A percentile compares a stretch with the other conserved stretches of the same genome.
These are phyloP conservation scores for Phytophthora colocasiae DNA, from an alignment of 352 stramenopile species.

Conservation along the genomic window DNA sequence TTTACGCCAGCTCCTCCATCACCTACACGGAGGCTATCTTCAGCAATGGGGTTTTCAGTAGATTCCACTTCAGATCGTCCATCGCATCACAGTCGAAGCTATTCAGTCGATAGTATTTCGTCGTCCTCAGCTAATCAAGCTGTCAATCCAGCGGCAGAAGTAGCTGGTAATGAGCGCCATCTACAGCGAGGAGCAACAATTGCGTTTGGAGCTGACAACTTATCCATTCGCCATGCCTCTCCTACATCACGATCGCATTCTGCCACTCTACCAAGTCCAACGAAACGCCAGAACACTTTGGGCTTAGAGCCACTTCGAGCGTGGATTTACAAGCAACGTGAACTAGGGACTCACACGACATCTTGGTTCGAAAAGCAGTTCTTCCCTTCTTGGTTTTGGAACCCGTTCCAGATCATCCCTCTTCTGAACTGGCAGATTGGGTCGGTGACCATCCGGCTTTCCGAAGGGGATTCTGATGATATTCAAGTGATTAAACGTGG, in stretches of 20 bases:
- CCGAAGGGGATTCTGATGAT: constrained; percentile 32
- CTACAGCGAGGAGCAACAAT: constrained; percentile 44
- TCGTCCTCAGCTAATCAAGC: constrained; percentile 4
- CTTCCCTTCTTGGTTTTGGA: constrained; percentile 29
- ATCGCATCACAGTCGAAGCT: constrained; percentile 28
- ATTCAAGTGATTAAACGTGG: constrained; percentile 19
- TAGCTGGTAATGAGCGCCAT: constrained; percentile 41
- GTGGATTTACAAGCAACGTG: constrained; percentile 34
- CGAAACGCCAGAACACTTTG: constrained; percentile 19
- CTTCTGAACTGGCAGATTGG: constrained; percentile 71
- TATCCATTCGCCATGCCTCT: constrained; percentile 24
- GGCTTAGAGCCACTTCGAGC: constrained; percentile 29
- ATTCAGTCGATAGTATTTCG: constrained; percentile 29
- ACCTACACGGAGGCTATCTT: constrained; percentile 34
- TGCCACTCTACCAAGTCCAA: constrained; percentile 30
- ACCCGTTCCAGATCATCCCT: constrained; percentile 38
- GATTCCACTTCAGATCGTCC: constrained; percentile 6
- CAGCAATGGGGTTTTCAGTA: constrained; percentile 28
- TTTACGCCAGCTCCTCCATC: constrained; percentile 33
- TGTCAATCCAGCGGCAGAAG: constrained; percentile 24
- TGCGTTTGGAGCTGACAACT: constrained; percentile 8
- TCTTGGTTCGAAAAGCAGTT: constrained; percentile 40
- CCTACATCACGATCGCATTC: constrained; percentile 26
- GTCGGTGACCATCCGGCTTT: constrained; percentile 48
- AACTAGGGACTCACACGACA: constrained; percentile 18